A percentile compares a stretch with the other conserved stretches of the same genome.
Evolutionary conservation across 2,329 filamentous ascomycete species (phyloP).

Genomic region (Monilinia fructigena): DNA sequence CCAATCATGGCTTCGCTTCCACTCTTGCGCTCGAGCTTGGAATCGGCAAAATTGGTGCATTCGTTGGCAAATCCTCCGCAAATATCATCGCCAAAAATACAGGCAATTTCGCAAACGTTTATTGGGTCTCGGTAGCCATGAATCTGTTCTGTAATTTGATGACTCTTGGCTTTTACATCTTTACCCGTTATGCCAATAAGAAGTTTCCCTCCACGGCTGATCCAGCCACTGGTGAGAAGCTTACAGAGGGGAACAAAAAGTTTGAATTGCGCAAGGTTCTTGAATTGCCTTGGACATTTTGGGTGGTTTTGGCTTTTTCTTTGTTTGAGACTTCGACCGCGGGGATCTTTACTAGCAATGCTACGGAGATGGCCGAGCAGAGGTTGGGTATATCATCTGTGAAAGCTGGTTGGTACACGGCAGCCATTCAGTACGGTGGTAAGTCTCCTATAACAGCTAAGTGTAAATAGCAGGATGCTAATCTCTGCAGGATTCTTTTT

Average conservation of each 20-base stretch:
- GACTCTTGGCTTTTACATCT: conserved; percentile 54
- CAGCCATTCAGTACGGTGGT: conserved; percentile 54
- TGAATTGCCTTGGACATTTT: conserved; percentile 59
- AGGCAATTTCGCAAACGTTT: conserved; percentile 61
- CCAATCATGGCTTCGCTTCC: conserved; percentile 59
- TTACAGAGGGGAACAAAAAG: conserved; percentile 60
- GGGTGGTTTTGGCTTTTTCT: conserved; percentile 54
- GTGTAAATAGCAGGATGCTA: neutral
- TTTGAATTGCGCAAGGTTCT: conserved; percentile 57
- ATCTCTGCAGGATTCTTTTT: conserved; percentile 52
- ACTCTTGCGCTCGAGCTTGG: conserved; percentile 60
- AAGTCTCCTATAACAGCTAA: conserved; percentile 5
- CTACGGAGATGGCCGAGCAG: conserved; percentile 60
- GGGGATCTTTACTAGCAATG: conserved; percentile 54
- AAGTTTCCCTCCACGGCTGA: conserved; percentile 40
- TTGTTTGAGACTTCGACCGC: conserved; percentile 59
- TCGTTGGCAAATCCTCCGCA: conserved; percentile 59
- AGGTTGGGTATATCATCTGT: conserved; percentile 55
- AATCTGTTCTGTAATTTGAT: conserved; percentile 60
- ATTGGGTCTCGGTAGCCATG: conserved; percentile 62
- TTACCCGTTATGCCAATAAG: conserved; percentile 47
- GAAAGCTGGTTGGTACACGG: conserved; percentile 60
- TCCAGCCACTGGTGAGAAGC: conserved; percentile 55
- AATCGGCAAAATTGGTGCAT: conserved; percentile 59
- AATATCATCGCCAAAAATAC: conserved; percentile 49